A percentile compares a stretch with the other conserved stretches of the same genome.
Evolutionary conservation across 768 basidiomycete genomes (phyloP).

Genomic region (Leccinum subgranulosum): DNA sequence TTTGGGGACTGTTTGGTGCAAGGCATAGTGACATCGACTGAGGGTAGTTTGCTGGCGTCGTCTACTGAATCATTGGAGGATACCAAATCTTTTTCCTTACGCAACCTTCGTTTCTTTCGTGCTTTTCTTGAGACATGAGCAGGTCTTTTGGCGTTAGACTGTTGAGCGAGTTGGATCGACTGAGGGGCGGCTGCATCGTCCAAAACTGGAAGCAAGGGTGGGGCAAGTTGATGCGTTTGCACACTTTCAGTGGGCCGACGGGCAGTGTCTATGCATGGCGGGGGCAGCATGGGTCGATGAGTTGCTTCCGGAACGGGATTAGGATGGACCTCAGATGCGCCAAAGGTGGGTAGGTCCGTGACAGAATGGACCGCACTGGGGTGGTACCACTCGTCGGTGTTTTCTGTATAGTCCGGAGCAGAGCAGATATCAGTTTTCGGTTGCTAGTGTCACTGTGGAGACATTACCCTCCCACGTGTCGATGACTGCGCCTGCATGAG

Average conservation of each 20-base stretch:
- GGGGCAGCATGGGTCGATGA: background rate
- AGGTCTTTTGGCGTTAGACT: background rate
- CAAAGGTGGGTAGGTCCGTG: conserved; percentile 8
- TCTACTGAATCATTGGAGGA: background rate
- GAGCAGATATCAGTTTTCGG: background rate
- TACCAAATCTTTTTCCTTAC: conserved; percentile 4
- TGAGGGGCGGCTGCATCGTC: background rate
- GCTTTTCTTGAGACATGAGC: conserved; percentile 4
- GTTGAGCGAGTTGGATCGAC: background rate
- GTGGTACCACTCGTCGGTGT: conserved; percentile 27
- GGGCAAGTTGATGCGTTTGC: background rate
- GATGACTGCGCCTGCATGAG: conserved; percentile 28
- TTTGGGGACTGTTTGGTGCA: conserved; percentile 2
- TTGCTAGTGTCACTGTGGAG: background rate
- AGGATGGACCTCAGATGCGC: conserved; percentile 2
- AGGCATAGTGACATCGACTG: background rate
- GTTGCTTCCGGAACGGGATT: background rate
- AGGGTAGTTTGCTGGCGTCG: background rate
- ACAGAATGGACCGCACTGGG: conserved; percentile 12
- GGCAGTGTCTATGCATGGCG: background rate
- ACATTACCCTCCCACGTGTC: conserved; percentile 41
- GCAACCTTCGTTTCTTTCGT: conserved; percentile 17
- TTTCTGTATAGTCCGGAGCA: conserved; percentile 5
- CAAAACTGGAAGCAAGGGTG: background rate
- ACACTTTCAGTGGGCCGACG: background rate